These are phyloP conservation scores for Pichia pseudocactophila DNA, from an alignment of 805 yeast species.

Conservation along the genomic window DNA sequence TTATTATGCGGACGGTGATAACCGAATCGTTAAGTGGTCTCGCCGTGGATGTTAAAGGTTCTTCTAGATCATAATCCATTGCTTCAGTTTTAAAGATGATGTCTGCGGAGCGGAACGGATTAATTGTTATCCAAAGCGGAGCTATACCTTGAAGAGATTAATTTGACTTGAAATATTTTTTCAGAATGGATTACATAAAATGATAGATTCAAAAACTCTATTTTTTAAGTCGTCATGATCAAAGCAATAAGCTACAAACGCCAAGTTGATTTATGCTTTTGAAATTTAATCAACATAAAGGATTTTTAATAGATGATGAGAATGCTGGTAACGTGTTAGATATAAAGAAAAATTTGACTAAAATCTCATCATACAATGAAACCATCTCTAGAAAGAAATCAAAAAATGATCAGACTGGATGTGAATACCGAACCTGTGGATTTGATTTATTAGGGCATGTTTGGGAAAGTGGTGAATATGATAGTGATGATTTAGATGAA, in stretches of 20 bases:
- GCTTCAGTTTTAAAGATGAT: background rate
- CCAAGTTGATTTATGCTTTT: background rate
- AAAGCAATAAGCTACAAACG: background rate
- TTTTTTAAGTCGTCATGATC: too few species aligned
- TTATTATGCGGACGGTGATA: constrained; percentile 76
- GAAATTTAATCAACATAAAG: constrained; percentile 5
- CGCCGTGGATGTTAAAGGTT: constrained; percentile 72
- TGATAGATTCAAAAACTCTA: too few species aligned
- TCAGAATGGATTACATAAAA: too few species aligned
- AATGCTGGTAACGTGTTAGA: background rate
- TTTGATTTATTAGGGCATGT: constrained; percentile 9
- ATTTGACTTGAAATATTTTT: too few species aligned
- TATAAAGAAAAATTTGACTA: background rate
- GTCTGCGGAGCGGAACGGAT: background rate
- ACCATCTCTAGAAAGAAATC: background rate
- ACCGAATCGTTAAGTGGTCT: constrained; percentile 66
- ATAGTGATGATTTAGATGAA: background rate
- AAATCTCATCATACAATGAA: background rate
- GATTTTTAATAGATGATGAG: background rate
- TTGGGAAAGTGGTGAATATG: background rate
- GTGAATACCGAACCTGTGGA: constrained; percentile 6
- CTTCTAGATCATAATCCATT: constrained; percentile 37
- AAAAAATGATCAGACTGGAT: background rate
- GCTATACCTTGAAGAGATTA: too few species aligned
- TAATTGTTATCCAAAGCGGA: background rate